Evolutionary conservation across 2,329 filamentous ascomycete genomes (phyloP).

Genomic region (Botrytis fragariae): DNA sequence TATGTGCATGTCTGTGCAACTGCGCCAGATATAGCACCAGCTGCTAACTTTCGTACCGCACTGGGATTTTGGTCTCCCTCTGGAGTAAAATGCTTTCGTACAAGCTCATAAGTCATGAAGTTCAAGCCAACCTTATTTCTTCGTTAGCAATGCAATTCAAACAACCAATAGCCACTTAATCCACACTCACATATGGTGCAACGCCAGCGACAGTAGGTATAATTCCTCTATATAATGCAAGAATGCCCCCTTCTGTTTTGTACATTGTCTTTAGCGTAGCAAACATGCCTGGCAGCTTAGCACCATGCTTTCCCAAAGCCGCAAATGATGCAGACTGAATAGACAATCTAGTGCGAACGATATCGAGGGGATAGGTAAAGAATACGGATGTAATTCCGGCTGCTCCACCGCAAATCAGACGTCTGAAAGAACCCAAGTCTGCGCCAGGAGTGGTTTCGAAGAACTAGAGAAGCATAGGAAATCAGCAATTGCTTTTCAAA

Average conservation of each 20-base stretch:
- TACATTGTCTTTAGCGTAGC: slow-evolving; percentile 80
- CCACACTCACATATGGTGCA: slow-evolving; percentile 75
- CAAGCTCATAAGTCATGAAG: slow-evolving; percentile 96
- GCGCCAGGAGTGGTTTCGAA: slow-evolving; percentile 74
- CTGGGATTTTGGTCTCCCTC: slow-evolving; percentile 84
- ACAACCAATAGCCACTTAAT: neutral
- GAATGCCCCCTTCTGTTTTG: slow-evolving; percentile 79
- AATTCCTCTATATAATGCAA: slow-evolving; percentile 90
- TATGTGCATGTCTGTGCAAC: slow-evolving; percentile 98
- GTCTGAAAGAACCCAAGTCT: slow-evolving; percentile 68
- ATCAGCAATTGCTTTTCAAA: slow-evolving; percentile 5
- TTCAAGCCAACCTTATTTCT: slow-evolving; percentile 76
- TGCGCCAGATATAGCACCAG: slow-evolving; percentile 91
- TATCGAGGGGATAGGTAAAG: slow-evolving; percentile 94
- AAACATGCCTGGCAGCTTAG: slow-evolving; percentile 88
- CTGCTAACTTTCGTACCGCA: slow-evolving; percentile 75
- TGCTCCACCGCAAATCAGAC: slow-evolving; percentile 84
- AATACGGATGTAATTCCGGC: slow-evolving; percentile 95
- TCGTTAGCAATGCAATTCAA: slow-evolving; percentile 10
- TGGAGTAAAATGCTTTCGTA: slow-evolving; percentile 78
- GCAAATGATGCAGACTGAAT: slow-evolving; percentile 97
- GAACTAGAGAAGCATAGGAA: slow-evolving; percentile 48
- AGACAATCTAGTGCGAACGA: slow-evolving; percentile 90
- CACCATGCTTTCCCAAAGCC: slow-evolving; percentile 59
- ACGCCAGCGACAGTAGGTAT: slow-evolving; percentile 92